A percentile compares a stretch with the other conserved stretches of the same genome.
phyloP scores from a whole-genome alignment of 2,329 filamentous ascomycete species.

The Aspergillus caelatus region DNA sequence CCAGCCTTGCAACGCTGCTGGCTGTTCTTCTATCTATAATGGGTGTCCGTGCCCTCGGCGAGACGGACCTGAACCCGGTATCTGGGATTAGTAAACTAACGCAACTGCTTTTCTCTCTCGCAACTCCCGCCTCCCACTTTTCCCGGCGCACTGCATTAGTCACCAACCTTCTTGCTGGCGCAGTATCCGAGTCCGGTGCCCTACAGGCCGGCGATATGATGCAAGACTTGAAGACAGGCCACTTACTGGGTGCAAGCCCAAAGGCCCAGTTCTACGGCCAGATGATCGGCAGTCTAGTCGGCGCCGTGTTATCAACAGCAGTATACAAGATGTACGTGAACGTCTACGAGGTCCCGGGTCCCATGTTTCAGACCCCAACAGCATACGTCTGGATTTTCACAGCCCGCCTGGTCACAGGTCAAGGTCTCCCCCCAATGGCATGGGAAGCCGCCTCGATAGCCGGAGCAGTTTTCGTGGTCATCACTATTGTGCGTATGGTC shows the following conservation, averaged over 20 bases:
- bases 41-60: constrained; percentile 66
- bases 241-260: constrained; percentile 86
- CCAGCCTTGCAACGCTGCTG: constrained; percentile 77
- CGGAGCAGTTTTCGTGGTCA: constrained; percentile 71
- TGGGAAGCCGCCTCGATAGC: constrained; percentile 76
- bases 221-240: constrained; percentile 96
- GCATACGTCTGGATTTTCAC: constrained; percentile 98
- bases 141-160: constrained; percentile 81
- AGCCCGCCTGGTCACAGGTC: constrained; percentile 85
- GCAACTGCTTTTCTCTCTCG: constrained; percentile 90
- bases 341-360: constrained; percentile 85
- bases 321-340: constrained; percentile 89
- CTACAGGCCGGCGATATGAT: constrained; percentile 94
- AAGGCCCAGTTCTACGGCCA: constrained; percentile 97
- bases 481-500: constrained; percentile 71
- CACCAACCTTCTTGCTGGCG: constrained; percentile 92
- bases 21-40: constrained; percentile 71
- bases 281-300: constrained; percentile 83
- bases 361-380: constrained; percentile 90
- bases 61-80: constrained; percentile 95
- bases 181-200: constrained; percentile 81
- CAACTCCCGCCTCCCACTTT: constrained; percentile 77
- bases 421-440: constrained; percentile 83
- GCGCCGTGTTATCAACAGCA: constrained; percentile 80
- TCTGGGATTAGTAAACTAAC: constrained; percentile 96